Base-by-base conservation (phyloP, 1,284 basidiomycete species). In the Pyrrhoderma lamaoense region DNA sequence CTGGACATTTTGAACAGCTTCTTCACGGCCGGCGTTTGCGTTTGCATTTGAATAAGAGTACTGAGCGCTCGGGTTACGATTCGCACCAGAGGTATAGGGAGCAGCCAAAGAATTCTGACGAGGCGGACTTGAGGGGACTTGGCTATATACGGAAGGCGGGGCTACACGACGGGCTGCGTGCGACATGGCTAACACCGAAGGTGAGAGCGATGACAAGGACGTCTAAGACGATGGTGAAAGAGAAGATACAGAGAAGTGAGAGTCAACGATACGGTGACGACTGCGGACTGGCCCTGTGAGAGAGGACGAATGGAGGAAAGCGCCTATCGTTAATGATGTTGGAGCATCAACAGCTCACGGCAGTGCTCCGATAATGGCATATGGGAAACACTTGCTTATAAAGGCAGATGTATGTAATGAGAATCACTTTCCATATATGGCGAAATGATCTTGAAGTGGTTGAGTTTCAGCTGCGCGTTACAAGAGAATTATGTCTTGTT, bases 1-100 rank as follows among this genome's bases (percentile, higher is more conserved):
- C 3, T 84, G 83, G 11, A 89, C 85, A 44, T 82, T 79, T 55
- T 79, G 80, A 13, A 80, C 76, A 47, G 83, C 77, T 16, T 77
- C 76, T 53, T 74, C 54, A 13, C 42, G 50, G 3, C 53, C 47
- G 9, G 35, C 35, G 18, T 42, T 34, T 16, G 22, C 45, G 14
- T 50, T 47, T 18, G 16, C 38, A 31, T 31, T 31, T 39, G 42
- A 47, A 21, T 21, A 45, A 25, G 38, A 19, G 13, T 34, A 48
- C 19, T 22, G 37, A 31, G 27, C 27, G 27, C 27, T 31, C 11
- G 27, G 45, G 34, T 48, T 48, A 19, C 49, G 34, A 40, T 45
- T 47, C 37, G 39, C 34, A 19, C 42, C 40, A 23, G 49, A 16
- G 45, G 31, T 45, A 19, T 43, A 34, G 31, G 49, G 45, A 27